Conservation (phyloP, 2,329 filamentous ascomycete species). For the Pseudogymnoascus sp. region DNA sequence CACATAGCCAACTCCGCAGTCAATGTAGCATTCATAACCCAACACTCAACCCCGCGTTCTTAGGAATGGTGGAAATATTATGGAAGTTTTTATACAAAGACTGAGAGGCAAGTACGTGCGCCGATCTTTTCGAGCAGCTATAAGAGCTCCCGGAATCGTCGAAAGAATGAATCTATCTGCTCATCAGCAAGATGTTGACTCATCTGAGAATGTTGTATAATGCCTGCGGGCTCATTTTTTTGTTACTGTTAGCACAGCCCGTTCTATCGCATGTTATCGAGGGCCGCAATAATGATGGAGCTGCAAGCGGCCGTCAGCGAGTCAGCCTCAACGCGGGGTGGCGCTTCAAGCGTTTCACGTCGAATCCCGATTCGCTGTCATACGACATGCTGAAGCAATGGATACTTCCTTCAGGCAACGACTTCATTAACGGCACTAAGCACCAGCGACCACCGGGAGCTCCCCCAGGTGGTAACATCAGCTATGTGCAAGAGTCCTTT, state of each 20-base stretch:
- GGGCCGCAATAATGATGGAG: not conserved
- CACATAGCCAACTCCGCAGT: not conserved
- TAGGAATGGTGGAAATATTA: not conserved
- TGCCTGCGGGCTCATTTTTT: not conserved
- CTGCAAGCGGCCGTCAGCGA: not conserved
- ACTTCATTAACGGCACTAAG: constrained; percentile 31
- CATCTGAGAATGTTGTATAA: constrained; percentile 2
- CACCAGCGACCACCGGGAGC: constrained; percentile 28
- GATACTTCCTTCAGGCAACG: constrained; percentile 36
- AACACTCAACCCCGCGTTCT: not conserved
- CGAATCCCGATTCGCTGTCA: constrained; percentile 32
- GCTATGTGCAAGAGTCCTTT: constrained; percentile 29
- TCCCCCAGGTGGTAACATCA: constrained; percentile 26
- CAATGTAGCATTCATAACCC: constrained; percentile 2
- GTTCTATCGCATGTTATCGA: not conserved
- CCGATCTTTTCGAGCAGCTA: not conserved
- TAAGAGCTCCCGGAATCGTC: not conserved
- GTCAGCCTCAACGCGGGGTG: constrained; percentile 28
- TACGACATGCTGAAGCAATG: constrained; percentile 33
- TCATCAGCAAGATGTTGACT: constrained; percentile 1
- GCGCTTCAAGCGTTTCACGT: constrained; percentile 32
- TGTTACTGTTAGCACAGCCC: not conserved
- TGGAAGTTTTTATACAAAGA: not conserved
- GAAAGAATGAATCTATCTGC: not conserved
- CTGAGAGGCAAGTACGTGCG: not conserved